Conservation (phyloP, 1,284 basidiomycete genomes). For the Ceratobasidium sp. region DNA sequence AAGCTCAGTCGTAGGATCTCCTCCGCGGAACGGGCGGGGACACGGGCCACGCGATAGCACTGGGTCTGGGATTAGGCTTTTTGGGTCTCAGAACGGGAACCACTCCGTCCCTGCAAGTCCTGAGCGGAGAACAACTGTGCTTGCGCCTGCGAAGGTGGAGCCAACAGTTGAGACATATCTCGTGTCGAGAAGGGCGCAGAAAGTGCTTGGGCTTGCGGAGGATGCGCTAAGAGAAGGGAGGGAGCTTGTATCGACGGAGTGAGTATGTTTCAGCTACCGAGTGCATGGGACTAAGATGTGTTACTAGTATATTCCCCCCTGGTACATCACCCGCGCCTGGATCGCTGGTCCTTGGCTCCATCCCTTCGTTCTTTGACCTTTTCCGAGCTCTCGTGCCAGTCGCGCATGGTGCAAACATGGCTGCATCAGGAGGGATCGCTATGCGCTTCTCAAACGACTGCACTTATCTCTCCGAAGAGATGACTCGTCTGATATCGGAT, state of each 20-base stretch:
- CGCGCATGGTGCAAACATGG: conserved; percentile 67
- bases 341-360: conserved; percentile 66
- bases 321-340: conserved; percentile 46
- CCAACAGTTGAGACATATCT: conserved; percentile 52
- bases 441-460: conserved; percentile 93
- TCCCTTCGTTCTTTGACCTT: conserved; percentile 80
- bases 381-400: conserved; percentile 87
- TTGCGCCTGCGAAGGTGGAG: conserved; percentile 7
- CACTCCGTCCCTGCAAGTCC: conserved; percentile 16
- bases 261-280: conserved; percentile 41
- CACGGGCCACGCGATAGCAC: conserved; percentile 8
- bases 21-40: conserved; percentile 1
- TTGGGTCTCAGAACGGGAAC: conserved; percentile 11
- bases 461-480: conserved; percentile 67
- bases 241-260: conserved; percentile 52
- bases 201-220: conserved; percentile 71
- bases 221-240: conserved; percentile 54
- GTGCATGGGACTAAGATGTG: background rate
- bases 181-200: conserved; percentile 58
- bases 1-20: conserved; percentile 4
- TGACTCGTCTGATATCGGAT: conserved; percentile 61
- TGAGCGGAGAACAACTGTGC: background rate
- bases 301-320: conserved; percentile 43
- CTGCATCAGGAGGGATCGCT: conserved; percentile 67
- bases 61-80: conserved; percentile 24